These are phyloP conservation scores for Starmerella floricola DNA, from an alignment of 805 yeast genomes.

Conservation along the genomic window DNA sequence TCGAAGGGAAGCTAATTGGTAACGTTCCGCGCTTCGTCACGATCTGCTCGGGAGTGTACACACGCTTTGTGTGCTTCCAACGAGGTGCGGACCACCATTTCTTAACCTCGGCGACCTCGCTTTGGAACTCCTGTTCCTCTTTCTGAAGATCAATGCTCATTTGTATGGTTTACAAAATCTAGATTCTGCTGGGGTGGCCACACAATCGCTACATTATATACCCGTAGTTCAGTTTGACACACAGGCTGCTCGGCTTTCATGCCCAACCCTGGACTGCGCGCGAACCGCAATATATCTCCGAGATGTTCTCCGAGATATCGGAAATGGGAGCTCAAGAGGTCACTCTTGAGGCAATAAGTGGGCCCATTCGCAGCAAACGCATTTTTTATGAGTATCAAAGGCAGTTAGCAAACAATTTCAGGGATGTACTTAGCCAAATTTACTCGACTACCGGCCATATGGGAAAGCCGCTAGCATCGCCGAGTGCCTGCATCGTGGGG, in stretches of 20 bases:
- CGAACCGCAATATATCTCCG: not conserved
- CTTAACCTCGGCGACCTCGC: conserved; percentile 60
- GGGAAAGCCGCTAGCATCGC: no score
- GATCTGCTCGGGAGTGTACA: conserved; percentile 77
- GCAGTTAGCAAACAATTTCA: no score
- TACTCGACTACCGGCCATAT: no score
- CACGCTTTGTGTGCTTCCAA: conserved; percentile 79
- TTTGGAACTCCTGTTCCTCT: conserved; percentile 53
- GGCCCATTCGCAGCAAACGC: no score
- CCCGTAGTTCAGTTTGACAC: not conserved
- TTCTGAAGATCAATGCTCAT: conserved; percentile 41
- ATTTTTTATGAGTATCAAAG: no score
- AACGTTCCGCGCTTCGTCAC: conserved; percentile 78
- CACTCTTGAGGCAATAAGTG: no score
- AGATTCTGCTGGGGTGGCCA: no score
- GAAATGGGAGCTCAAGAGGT: no score
- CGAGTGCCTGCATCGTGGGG: no score
- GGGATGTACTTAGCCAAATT: no score
- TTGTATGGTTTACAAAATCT: not conserved
- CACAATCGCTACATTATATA: no score
- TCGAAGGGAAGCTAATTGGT: conserved; percentile 63
- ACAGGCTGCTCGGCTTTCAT: not conserved
- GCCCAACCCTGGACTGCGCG: not conserved
- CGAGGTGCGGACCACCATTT: conserved; percentile 92
- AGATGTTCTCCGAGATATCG: not conserved